A percentile compares a stretch with the other conserved stretches of the same genome.
These are phyloP conservation scores for Colletotrichum cereale DNA, from an alignment of 2,329 filamentous ascomycete species.

Conservation along the genomic window DNA sequence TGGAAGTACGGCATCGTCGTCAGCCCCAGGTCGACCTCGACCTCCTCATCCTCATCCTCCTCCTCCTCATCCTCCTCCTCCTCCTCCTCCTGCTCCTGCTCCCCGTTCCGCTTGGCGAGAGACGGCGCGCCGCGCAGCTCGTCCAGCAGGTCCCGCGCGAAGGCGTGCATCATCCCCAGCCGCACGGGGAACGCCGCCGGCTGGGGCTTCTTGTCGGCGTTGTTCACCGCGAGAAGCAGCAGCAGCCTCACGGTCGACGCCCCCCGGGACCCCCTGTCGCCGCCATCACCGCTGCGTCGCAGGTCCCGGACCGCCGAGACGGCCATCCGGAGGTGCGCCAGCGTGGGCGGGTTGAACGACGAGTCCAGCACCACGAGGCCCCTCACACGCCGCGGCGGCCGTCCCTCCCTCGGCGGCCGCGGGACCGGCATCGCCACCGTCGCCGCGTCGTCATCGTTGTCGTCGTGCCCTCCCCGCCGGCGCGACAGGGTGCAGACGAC, in stretches of 20 bases:
- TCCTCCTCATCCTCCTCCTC: background rate
- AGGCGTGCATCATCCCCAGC: slow-evolving; percentile 77
- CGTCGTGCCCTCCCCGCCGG: slow-evolving; percentile 25
- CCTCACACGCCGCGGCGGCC: slow-evolving; percentile 38
- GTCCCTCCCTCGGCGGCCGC: background rate
- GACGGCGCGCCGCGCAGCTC: slow-evolving; percentile 30
- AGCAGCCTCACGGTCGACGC: slow-evolving; percentile 58
- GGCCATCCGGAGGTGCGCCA: slow-evolving; percentile 71
- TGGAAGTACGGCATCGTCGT: slow-evolving; percentile 81
- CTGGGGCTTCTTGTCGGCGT: slow-evolving; percentile 75
- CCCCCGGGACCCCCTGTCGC: background rate
- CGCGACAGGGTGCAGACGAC: slow-evolving; percentile 59
- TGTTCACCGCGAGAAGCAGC: slow-evolving; percentile 72
- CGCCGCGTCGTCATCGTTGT: slow-evolving; percentile 23
- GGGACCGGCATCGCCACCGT: slow-evolving; percentile 43
- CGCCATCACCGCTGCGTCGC: background rate
- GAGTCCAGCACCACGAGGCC: slow-evolving; percentile 72
- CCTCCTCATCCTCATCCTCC: slow-evolving; percentile 6
- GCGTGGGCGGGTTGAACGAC: slow-evolving; percentile 77
- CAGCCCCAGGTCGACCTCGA: slow-evolving; percentile 73
- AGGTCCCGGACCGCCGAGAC: slow-evolving; percentile 57
- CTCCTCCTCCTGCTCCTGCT: background rate
- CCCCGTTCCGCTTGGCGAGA: background rate
- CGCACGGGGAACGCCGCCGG: slow-evolving; percentile 77
- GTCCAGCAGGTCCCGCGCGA: slow-evolving; percentile 68